These are phyloP conservation scores for Fusarium albidum DNA, from an alignment of 2,329 filamentous ascomycete genomes.

Conservation along the genomic window DNA sequence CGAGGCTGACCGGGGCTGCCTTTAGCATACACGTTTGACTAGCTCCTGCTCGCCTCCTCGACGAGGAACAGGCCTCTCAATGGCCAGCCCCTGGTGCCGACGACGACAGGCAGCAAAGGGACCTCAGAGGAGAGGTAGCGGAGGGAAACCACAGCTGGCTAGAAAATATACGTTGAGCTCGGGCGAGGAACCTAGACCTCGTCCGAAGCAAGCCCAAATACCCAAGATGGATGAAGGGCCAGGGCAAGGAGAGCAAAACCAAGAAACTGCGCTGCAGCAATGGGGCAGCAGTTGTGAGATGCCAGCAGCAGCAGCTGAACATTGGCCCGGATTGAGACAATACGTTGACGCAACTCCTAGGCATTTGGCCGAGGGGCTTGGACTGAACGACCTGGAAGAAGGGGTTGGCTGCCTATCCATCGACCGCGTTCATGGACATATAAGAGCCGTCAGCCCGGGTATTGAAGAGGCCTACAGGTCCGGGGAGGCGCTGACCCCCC, in stretches of 20 bases:
- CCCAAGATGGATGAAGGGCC: neutral
- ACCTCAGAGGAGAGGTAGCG: slow-evolving; percentile 4
- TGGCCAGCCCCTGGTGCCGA: neutral
- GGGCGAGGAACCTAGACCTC: neutral
- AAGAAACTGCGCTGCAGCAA: neutral
- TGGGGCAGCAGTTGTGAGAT: too few relatives aligned
- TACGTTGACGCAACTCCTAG: slow-evolving; percentile 13
- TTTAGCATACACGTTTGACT: neutral
- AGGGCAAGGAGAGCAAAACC: neutral
- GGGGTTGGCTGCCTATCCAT: slow-evolving; percentile 13
- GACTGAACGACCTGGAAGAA: slow-evolving; percentile 10
- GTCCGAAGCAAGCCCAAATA: neutral
- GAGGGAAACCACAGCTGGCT: slow-evolving; percentile 16
- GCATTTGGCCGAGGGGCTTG: neutral
- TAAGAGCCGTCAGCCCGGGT: neutral
- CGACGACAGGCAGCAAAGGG: slow-evolving; percentile 9
- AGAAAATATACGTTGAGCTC: neutral
- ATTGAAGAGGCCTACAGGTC: slow-evolving; percentile 28
- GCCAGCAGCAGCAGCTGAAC: neutral
- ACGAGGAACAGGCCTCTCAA: neutral
- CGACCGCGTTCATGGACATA: neutral
- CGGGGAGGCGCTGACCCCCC: slow-evolving; percentile 27
- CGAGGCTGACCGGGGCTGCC: neutral
- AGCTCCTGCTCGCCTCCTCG: neutral
- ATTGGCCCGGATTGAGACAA: slow-evolving; percentile 2